phyloP scores from a whole-genome alignment of 2,329 filamentous ascomycete species.

The Sporothrix euskadiensis region DNA sequence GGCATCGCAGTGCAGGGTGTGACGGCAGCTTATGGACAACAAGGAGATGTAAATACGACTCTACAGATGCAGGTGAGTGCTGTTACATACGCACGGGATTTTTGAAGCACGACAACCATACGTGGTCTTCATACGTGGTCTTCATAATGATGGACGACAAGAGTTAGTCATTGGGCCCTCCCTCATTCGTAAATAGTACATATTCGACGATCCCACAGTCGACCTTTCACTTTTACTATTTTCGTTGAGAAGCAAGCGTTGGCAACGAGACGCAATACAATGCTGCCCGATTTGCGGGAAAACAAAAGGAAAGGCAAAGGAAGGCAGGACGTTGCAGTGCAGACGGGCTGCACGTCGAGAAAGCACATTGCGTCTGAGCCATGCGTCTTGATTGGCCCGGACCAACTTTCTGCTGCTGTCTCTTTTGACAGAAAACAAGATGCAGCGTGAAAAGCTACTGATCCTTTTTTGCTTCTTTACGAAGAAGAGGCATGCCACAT shows the following conservation, averaged over 20 bases:
- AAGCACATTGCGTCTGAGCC: not conserved
- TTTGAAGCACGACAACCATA: not conserved
- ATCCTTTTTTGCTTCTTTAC: not conserved
- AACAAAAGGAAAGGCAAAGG: not conserved
- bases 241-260: not conserved
- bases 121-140: not conserved
- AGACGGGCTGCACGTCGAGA: not conserved
- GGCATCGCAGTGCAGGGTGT: not conserved
- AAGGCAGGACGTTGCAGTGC: not conserved
- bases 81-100: not conserved
- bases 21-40: not conserved
- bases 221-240: not conserved
- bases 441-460: not conserved
- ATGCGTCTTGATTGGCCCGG: not conserved
- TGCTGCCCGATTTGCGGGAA: not conserved
- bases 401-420: not conserved
- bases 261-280: not conserved
- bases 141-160: not conserved
- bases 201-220: not conserved
- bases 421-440: not conserved
- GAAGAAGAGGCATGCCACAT: not conserved
- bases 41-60: not conserved
- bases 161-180: not conserved
- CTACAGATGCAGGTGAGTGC: not conserved
- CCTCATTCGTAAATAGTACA: not conserved